Evolutionary conservation across 2,329 filamentous ascomycete species (phyloP).

Genomic region (Biscogniauxia marginata): DNA sequence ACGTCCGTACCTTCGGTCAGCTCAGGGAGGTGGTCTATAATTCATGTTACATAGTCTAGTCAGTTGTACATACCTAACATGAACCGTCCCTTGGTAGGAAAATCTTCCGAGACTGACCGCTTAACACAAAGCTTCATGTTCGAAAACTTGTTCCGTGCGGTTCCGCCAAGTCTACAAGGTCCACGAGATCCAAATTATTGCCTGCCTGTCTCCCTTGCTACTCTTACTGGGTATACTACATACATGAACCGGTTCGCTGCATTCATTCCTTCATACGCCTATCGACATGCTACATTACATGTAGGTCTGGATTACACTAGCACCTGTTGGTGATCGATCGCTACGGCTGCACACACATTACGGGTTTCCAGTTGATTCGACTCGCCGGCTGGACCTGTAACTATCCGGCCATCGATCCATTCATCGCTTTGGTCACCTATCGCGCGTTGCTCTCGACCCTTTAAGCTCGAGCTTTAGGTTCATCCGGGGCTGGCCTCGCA

Average conservation of each 20-base stretch:
- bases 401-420: background rate
- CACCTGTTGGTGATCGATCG: background rate
- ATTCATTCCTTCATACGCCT: no score
- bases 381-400: background rate
- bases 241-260: background rate
- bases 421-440: background rate
- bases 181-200: background rate
- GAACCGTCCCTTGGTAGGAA: no score
- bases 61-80: no score
- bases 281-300: no score
- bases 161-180: background rate
- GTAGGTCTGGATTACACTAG: background rate
- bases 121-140: background rate
- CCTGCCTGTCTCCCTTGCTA: background rate
- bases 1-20: no score
- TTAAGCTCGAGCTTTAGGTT: background rate
- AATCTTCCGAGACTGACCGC: background rate
- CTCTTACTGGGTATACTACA: background rate
- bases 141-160: background rate
- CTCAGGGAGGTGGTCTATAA: no score
- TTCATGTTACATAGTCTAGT: no score
- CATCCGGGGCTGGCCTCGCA: background rate
- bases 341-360: background rate
- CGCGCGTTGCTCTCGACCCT: background rate
- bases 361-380: background rate